phyloP scores from a whole-genome alignment of 1,284 basidiomycete species.

The Ustilago sp. region DNA sequence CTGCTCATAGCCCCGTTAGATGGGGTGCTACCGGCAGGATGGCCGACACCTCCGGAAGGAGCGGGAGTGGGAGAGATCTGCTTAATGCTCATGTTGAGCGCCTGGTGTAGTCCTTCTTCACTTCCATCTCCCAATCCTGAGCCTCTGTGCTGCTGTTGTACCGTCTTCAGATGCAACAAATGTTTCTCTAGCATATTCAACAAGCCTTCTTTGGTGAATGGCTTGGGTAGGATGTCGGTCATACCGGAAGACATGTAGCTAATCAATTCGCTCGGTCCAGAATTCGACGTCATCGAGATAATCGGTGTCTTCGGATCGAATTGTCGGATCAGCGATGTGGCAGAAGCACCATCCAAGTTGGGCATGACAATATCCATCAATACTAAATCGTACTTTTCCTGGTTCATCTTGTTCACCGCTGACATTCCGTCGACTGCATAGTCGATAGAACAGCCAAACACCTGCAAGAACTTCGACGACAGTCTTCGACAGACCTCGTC shows the following conservation, averaged over 20 bases:
- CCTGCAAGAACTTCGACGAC: conserved; percentile 91
- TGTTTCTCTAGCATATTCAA: conserved; percentile 97
- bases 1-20: conserved; percentile 7
- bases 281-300: conserved; percentile 96
- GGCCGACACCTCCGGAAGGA: not conserved
- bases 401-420: conserved; percentile 94
- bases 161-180: conserved; percentile 88
- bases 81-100: conserved; percentile 7
- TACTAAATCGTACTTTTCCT: conserved; percentile 92
- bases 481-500: conserved; percentile 89
- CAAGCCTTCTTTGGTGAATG: conserved; percentile 91
- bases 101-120: not conserved
- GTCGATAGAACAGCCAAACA: conserved; percentile 94
- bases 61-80: conserved; percentile 10
- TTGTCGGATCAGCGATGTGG: conserved; percentile 90
- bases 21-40: not conserved
- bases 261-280: conserved; percentile 88
- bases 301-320: conserved; percentile 95
- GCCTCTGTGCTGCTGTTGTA: conserved; percentile 73
- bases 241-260: conserved; percentile 90
- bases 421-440: conserved; percentile 92
- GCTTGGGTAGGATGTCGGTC: conserved; percentile 98
- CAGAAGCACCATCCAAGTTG: conserved; percentile 84
- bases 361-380: conserved; percentile 89
- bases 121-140: conserved; percentile 3